phyloP scores from a whole-genome alignment of 768 basidiomycete species.

The Chalciporus pseudorubinellus region DNA sequence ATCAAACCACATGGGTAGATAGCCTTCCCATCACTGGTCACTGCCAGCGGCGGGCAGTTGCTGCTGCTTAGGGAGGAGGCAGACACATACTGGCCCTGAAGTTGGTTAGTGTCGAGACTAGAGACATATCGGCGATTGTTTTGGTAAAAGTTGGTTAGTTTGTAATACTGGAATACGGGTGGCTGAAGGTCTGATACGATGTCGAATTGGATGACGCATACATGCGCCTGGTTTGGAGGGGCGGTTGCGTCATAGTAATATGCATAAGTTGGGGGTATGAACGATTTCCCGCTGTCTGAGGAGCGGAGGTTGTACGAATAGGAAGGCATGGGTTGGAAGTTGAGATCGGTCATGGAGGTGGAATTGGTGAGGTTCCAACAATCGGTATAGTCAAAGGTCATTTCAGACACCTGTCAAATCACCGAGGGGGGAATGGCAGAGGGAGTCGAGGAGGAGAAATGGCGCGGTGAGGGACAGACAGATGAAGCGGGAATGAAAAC shows the following conservation, averaged over 20 bases:
- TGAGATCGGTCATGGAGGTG: conserved; percentile 30
- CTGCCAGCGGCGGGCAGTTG: conserved; percentile 88
- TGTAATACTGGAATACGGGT: conserved; percentile 92
- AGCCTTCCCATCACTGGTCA: conserved; percentile 44
- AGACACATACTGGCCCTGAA: conserved; percentile 67
- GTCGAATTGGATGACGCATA: conserved; percentile 81
- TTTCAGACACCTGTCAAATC: conserved; percentile 73
- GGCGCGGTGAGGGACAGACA: conserved; percentile 2
- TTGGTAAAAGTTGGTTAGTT: conserved; percentile 94
- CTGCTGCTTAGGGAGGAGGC: conserved; percentile 52
- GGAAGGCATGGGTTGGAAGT: conserved; percentile 57
- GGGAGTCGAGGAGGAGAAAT: neutral
- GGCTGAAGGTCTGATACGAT: conserved; percentile 72
- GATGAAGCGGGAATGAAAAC: conserved; percentile 24
- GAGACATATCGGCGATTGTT: conserved; percentile 98
- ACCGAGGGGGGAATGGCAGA: neutral
- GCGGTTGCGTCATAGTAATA: conserved; percentile 56
- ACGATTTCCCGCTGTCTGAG: conserved; percentile 48
- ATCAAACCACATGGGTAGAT: conserved; percentile 97
- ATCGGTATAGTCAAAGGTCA: conserved; percentile 92
- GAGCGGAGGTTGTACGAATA: conserved; percentile 63
- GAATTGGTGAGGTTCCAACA: conserved; percentile 66
- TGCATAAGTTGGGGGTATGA: conserved; percentile 66
- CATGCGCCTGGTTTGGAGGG: conserved; percentile 43
- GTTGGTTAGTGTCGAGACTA: conserved; percentile 80